Evolutionary conservation across 1,284 basidiomycete species (phyloP).

Genomic region (Schizophyllum commune): DNA sequence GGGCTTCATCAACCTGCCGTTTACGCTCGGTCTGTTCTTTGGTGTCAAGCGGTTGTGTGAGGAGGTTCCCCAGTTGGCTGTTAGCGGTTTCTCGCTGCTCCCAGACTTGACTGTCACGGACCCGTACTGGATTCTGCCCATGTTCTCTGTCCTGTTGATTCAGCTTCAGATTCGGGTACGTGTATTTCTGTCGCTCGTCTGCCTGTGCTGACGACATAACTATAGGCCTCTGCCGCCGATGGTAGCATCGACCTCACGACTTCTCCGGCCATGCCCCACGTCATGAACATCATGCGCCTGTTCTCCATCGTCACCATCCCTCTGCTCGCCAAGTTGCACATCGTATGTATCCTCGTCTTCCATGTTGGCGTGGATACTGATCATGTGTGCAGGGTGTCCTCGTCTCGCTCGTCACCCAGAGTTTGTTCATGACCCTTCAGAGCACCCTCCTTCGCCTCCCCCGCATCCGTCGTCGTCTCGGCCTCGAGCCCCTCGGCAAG

Average conservation of each 20-base stretch:
- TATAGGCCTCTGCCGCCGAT: conserved; percentile 38
- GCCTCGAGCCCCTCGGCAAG: conserved; percentile 2
- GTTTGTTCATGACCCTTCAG: not conserved
- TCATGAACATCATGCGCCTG: conserved; percentile 68
- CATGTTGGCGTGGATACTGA: conserved; percentile 8
- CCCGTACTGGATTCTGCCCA: conserved; percentile 74
- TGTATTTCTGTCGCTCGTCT: conserved; percentile 2
- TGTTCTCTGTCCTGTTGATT: conserved; percentile 54
- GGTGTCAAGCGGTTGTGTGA: conserved; percentile 70
- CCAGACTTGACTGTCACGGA: conserved; percentile 76
- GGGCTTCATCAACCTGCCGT: conserved; percentile 68
- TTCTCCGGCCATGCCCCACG: conserved; percentile 52
- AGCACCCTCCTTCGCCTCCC: not conserved
- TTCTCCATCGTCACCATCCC: conserved; percentile 51
- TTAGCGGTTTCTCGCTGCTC: conserved; percentile 74
- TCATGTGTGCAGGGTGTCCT: too few relatives aligned
- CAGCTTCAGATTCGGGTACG: conserved; percentile 69
- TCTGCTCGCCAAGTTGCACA: conserved; percentile 55
- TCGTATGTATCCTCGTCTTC: conserved; percentile 29
- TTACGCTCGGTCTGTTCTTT: conserved; percentile 85
- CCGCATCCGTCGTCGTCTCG: conserved; percentile 1
- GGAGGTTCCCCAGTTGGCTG: conserved; percentile 61
- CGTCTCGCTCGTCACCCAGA: conserved; percentile 27
- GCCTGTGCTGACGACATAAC: conserved; percentile 3
- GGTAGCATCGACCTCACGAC: conserved; percentile 48